A percentile compares a stretch with the other conserved stretches of the same genome.
These are phyloP conservation scores for Claviceps maximensis DNA, from an alignment of 2,329 filamentous ascomycete genomes.

Conservation along the genomic window DNA sequence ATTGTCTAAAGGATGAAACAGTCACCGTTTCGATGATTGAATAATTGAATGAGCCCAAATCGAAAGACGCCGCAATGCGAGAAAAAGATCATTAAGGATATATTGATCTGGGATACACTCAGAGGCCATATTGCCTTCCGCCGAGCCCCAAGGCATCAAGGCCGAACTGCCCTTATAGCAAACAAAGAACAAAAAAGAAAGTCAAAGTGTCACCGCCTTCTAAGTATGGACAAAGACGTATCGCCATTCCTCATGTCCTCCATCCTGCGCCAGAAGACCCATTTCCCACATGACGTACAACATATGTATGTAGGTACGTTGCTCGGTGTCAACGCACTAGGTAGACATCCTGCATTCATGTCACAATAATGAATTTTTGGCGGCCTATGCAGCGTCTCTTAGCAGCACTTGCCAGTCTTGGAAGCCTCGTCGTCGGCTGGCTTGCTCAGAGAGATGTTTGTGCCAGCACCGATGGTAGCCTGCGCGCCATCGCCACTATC, in stretches of 20 bases:
- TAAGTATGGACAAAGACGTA: conserved; percentile 22
- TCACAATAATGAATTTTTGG: background rate
- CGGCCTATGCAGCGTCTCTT: conserved; percentile 22
- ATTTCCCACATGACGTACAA: conserved; percentile 17
- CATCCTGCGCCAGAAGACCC: conserved; percentile 15
- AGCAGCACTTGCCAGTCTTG: conserved; percentile 76
- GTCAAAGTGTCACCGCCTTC: conserved; percentile 26
- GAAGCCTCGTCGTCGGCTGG: conserved; percentile 60
- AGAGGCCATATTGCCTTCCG: conserved; percentile 17
- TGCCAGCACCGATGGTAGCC: conserved; percentile 66
- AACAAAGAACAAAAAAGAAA: conserved; percentile 27
- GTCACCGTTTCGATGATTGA: background rate
- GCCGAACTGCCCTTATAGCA: conserved; percentile 23
- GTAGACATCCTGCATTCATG: conserved; percentile 19
- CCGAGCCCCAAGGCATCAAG: conserved; percentile 25
- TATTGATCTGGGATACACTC: conserved; percentile 24
- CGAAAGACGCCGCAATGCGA: background rate
- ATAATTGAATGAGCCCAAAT: background rate
- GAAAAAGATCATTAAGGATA: conserved; percentile 18
- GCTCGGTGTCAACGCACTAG: conserved; percentile 15
- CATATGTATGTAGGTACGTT: too few species aligned
- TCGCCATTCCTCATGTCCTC: conserved; percentile 22
- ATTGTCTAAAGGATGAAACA: background rate
- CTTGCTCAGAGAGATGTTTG: conserved; percentile 78
- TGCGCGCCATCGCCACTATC: conserved; percentile 76